Base-by-base conservation (phyloP, 148 eudicot species). In the Spergularia bocconei region DNA sequence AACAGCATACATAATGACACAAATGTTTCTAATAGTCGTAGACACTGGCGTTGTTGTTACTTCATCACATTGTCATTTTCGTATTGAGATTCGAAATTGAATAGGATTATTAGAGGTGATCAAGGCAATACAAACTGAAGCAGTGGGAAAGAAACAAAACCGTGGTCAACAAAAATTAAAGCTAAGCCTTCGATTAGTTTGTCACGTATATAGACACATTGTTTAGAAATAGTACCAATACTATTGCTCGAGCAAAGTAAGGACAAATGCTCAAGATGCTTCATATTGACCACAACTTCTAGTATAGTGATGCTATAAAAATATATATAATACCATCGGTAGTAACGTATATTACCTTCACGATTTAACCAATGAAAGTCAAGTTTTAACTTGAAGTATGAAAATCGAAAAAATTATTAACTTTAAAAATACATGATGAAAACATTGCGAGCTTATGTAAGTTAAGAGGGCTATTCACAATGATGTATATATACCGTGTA, bases 41-140 rank as follows among this genome's bases (percentile, higher is more conserved):
- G 56, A 77, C 69, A 70, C 39, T 61, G 21, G 20, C 80, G 72
- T 77, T 63, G 44, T 53, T 55, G 55, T 63, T 52, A 70, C 75
- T 77, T 69, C 80, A 62, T 69, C 80, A 62, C 20, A 33, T 71
- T 13, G 23, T 75, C 70, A 6, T 29, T 29, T 29, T 67, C 70
- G 64, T 61, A 73, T 48, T 44, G 65, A 72, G 65, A 72, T 66
- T 53, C 33, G 15, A 66, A n/a, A 19, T 20, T 11, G 56, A 47
- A 44, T 44, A 38, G 51, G 11, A 10, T 44, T 17, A 10, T 44
- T 17, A 41, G 25, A 50, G 44, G 20, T 23, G 25, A 23, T 21
- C 7, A 0, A 55, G 25, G 63, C 74, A 33, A 44, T n/a, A n/a
- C 48, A 71, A 29, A 55, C 7, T 54, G 36, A 29, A 33, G 60